These are phyloP conservation scores for Clathrospora elynae DNA, from an alignment of 2,329 filamentous ascomycete genomes.

Conservation along the genomic window DNA sequence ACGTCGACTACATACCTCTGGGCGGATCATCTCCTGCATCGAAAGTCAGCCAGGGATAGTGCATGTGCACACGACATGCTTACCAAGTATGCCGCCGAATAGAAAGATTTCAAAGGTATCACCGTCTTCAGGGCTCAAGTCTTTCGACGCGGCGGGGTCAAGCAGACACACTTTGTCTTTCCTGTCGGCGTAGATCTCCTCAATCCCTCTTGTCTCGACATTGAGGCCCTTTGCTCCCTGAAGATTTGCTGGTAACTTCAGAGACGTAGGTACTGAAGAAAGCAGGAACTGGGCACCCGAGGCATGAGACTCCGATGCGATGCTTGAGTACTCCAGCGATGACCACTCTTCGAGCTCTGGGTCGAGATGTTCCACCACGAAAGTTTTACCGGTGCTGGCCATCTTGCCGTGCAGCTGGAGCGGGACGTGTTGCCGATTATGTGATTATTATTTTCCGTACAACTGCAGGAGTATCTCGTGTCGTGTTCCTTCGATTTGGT, in stretches of 20 bases:
- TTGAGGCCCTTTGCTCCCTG: constrained; percentile 65
- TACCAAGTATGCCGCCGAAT: constrained; percentile 94
- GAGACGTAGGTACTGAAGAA: constrained; percentile 73
- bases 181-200: constrained; percentile 74
- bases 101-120: constrained; percentile 86
- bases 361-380: constrained; percentile 96
- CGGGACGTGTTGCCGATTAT: constrained; percentile 21
- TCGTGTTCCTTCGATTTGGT: no score
- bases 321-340: constrained; percentile 85
- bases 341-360: constrained; percentile 94
- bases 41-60: constrained; percentile 27
- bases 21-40: constrained; percentile 85
- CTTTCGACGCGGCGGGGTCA: constrained; percentile 80
- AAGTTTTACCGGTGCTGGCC: constrained; percentile 64
- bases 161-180: constrained; percentile 84
- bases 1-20: constrained; percentile 65
- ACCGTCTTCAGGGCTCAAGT: constrained; percentile 82
- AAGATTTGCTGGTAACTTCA: constrained; percentile 66
- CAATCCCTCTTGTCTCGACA: constrained; percentile 77
- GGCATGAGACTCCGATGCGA: constrained; percentile 77
- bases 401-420: constrained; percentile 26
- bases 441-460: no score
- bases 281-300: constrained; percentile 74
- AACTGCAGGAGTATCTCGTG: no score
- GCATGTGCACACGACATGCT: constrained; percentile 27